Base-by-base conservation (phyloP, 768 basidiomycete genomes). In the Royoungia palumana region DNA sequence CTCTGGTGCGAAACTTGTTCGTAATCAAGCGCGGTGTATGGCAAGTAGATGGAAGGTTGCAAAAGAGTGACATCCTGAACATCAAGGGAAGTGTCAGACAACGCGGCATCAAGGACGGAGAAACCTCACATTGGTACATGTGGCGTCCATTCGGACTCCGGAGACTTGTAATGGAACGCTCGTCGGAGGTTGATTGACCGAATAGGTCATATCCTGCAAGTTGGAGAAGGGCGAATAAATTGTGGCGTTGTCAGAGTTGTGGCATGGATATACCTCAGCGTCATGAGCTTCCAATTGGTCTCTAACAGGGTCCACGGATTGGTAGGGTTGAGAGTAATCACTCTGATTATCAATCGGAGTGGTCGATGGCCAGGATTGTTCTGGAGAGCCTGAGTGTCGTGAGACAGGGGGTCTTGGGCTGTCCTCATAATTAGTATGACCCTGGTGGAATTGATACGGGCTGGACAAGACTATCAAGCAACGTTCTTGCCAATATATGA, bases 381-480 rank as follows among this genome's bases (percentile, higher is more conserved):
- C 22, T 3, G 42, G 13, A 9, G 40, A 34, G 12, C 2, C 32
- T 8, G 19, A 22, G 1, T 41, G 53, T 47, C 16, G 49, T 21
- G 45, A 6, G 7, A 44, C 32, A 22, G 53, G 21, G 25, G 46
- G 35, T 19, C 38, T 46, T 32, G 53, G 22, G 8, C 22, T 24
- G 19, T 44, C 43, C 41, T 32, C 56, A 52, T 41, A 21, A 41
- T 58, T 46, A 7, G 14, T 22, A 17, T 13, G 34, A 27, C 20
- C 25, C 16, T 28, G 8, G 20, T 37, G 44, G 13, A 48, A 9
- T 39, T 27, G 24, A 28, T 35, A 7, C 16, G 50, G 8, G 5
- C 61, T 63, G 7, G 24, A 39, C 12, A 25, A 19, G 10, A 21
- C 22, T 0, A 28, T 63, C 34, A 65, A 40, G n/a, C 1, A 12